phyloP scores from a whole-genome alignment of 2,329 filamentous ascomycete species.

The Mycogone perniciosa region DNA sequence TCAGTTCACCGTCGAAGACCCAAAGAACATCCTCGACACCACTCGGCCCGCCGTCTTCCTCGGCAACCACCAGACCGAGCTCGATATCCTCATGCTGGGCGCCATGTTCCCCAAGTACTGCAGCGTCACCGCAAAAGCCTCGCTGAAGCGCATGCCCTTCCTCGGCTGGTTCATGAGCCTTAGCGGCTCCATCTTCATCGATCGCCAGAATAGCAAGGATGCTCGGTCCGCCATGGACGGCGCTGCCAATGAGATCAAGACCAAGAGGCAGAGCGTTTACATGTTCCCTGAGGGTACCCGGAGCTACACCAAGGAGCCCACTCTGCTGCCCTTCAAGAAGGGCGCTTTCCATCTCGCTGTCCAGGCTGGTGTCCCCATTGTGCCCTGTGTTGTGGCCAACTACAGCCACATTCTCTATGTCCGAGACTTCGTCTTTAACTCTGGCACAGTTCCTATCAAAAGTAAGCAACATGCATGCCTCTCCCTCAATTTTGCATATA shows the following conservation, averaged over 20 bases:
- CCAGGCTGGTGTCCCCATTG: constrained; percentile 86
- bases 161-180: constrained; percentile 92
- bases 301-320: constrained; percentile 76
- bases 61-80: constrained; percentile 92
- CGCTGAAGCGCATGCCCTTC: constrained; percentile 71
- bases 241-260: constrained; percentile 73
- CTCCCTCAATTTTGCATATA: not conserved
- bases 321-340: constrained; percentile 94
- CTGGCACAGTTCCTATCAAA: constrained; percentile 68
- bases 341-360: constrained; percentile 95
- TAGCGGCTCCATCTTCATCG: constrained; percentile 89
- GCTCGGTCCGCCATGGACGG: constrained; percentile 80
- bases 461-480: constrained; percentile 39
- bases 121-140: constrained; percentile 87
- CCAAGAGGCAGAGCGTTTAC: constrained; percentile 67
- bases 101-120: constrained; percentile 85
- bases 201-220: constrained; percentile 76
- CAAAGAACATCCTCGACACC: constrained; percentile 54
- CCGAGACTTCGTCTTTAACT: constrained; percentile 57
- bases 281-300: constrained; percentile 92
- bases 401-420: constrained; percentile 67
- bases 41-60: constrained; percentile 82
- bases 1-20: constrained; percentile 66
- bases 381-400: constrained; percentile 77
- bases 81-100: constrained; percentile 89